Evolutionary conservation across 495 filamentous ascomycete species (phyloP).

Genomic region (Delitschia confertaspora): DNA sequence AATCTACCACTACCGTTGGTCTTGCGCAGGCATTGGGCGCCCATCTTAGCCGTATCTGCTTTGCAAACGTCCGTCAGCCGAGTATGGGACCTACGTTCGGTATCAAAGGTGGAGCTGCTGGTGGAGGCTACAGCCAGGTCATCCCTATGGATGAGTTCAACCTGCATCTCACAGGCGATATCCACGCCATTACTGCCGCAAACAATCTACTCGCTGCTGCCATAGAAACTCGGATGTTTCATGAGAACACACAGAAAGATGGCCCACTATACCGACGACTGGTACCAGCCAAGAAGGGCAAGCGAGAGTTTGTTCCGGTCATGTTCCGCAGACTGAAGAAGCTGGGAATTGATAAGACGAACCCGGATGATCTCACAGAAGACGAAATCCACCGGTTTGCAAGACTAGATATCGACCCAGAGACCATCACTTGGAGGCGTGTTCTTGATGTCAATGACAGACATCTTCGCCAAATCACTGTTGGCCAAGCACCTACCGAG

Average conservation of each 20-base stretch:
- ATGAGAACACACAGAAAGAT: constrained; percentile 91
- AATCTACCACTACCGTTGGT: constrained; percentile 97
- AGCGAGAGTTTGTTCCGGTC: constrained; percentile 73
- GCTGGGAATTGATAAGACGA: constrained; percentile 88
- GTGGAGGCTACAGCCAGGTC: constrained; percentile 95
- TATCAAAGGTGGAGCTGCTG: constrained; percentile 96
- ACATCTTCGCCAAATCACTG: constrained; percentile 76
- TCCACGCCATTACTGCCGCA: constrained; percentile 92
- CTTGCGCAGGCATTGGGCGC: constrained; percentile 88
- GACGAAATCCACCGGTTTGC: constrained; percentile 86
- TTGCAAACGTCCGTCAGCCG: constrained; percentile 94
- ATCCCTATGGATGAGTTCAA: constrained; percentile 99
- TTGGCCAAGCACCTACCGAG: constrained; percentile 82
- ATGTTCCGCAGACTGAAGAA: constrained; percentile 91
- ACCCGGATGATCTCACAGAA: constrained; percentile 78
- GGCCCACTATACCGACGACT: constrained; percentile 79
- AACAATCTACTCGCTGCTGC: constrained; percentile 98
- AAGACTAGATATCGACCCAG: constrained; percentile 88
- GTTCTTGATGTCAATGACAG: constrained; percentile 96
- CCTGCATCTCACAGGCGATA: constrained; percentile 92
- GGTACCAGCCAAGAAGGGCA: constrained; percentile 83
- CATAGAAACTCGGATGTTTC: constrained; percentile 97
- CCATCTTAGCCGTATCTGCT: constrained; percentile 75
- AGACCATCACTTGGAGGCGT: constrained; percentile 93
- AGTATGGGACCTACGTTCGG: constrained; percentile 97